A percentile compares a stretch with the other conserved stretches of the same genome.
phyloP scores from a whole-genome alignment of 768 basidiomycete genomes.

The Lentinus brumalis region DNA sequence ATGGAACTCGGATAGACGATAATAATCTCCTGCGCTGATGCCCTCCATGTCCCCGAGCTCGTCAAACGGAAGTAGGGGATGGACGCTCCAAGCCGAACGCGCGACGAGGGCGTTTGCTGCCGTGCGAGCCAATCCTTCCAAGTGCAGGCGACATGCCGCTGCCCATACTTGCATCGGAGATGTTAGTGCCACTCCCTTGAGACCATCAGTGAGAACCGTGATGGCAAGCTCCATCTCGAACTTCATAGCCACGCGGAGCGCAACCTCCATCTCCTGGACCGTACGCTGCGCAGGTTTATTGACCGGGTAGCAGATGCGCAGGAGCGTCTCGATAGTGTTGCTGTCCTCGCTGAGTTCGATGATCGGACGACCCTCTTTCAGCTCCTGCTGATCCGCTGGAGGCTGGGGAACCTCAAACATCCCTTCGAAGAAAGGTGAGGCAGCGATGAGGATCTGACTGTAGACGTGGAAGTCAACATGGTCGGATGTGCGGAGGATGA shows the following conservation, averaged over 20 bases:
- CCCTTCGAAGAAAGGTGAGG: constrained; percentile 58
- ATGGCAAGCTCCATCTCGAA: constrained; percentile 16
- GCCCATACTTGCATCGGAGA: constrained; percentile 7
- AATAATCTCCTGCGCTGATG: constrained; percentile 10
- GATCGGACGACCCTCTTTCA: not conserved
- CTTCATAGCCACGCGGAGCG: constrained; percentile 20
- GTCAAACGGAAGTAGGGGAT: not conserved
- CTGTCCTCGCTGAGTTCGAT: constrained; percentile 14
- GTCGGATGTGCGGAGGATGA: constrained; percentile 58
- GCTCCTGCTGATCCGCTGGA: not conserved
- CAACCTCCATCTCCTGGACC: constrained; percentile 5
- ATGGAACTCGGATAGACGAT: constrained; percentile 3
- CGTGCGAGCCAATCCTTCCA: constrained; percentile 5
- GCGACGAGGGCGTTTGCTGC: not conserved
- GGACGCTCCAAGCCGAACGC: too few relatives aligned
- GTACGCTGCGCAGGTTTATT: constrained; percentile 1
- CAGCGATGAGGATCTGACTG: constrained; percentile 54
- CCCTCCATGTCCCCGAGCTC: constrained; percentile 7
- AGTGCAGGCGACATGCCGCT: not conserved
- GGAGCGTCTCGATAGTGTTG: constrained; percentile 18
- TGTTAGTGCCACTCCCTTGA: not conserved
- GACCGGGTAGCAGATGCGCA: constrained; percentile 24
- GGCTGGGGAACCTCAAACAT: constrained; percentile 55
- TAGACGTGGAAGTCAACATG: constrained; percentile 49
- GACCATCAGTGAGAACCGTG: not conserved